These are phyloP conservation scores for Erythrobasidium yunnanense DNA, from an alignment of 768 basidiomycete genomes.

Conservation along the genomic window DNA sequence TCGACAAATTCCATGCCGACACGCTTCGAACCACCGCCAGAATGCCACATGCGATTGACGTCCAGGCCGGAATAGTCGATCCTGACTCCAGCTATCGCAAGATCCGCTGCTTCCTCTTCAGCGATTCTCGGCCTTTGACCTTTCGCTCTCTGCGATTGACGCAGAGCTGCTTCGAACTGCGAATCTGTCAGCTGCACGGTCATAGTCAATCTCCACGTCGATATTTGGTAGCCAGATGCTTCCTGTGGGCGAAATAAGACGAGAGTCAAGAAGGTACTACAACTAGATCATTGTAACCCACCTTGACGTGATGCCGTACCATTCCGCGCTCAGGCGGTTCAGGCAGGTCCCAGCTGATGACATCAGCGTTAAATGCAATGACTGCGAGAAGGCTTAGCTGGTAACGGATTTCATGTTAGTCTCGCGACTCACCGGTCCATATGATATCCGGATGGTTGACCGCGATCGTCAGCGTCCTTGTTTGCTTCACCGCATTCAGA, in stretches of 20 bases:
- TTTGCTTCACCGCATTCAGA: conserved; percentile 51
- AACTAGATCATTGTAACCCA: conserved; percentile 16
- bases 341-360: conserved; percentile 56
- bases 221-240: conserved; percentile 69
- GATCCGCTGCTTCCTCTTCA: conserved; percentile 28
- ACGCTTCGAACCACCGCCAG: conserved; percentile 44
- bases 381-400: too few species aligned
- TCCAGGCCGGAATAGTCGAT: conserved; percentile 62
- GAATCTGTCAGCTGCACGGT: conserved; percentile 50
- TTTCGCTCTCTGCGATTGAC: conserved; percentile 29
- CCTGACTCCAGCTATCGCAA: conserved; percentile 41
- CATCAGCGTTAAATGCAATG: conserved; percentile 82
- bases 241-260: conserved; percentile 43
- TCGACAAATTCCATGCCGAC: conserved; percentile 61
- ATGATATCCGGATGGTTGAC: conserved; percentile 70
- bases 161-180: conserved; percentile 28
- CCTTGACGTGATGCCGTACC: conserved; percentile 74
- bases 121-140: conserved; percentile 38
- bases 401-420: conserved; percentile 37
- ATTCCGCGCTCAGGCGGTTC: conserved; percentile 63
- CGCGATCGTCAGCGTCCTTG: conserved; percentile 57
- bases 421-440: conserved; percentile 74
- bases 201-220: conserved; percentile 63
- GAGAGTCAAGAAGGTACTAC: background rate
- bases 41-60: conserved; percentile 75